phyloP scores from a whole-genome alignment of 306 rosid species.

The Echinosophora koreensis region DNA sequence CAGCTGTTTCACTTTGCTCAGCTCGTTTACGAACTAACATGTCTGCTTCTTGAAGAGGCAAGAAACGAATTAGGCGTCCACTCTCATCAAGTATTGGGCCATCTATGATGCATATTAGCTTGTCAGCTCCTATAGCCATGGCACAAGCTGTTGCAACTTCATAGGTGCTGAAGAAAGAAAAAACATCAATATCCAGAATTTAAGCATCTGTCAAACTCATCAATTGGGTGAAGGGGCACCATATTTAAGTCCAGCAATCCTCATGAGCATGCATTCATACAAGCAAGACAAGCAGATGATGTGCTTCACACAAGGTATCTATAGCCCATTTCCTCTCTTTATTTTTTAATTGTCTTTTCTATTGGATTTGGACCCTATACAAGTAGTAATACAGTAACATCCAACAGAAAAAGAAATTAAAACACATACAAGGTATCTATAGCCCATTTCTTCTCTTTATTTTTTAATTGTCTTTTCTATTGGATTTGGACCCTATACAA shows the following conservation, averaged over 20 bases:
- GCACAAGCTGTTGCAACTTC: conserved; percentile 99
- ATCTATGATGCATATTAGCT: conserved; percentile 90
- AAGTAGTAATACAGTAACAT: conserved; percentile 1
- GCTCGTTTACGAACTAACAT: conserved; percentile 85
- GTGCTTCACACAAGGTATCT: conserved; percentile 18
- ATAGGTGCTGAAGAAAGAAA: conserved; percentile 74
- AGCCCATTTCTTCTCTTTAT: neutral
- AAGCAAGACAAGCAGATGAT: conserved; percentile 30
- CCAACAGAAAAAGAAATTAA: neutral
- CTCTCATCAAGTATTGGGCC: conserved; percentile 93
- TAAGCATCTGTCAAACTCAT: conserved; percentile 28
- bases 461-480: neutral
- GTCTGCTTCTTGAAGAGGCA: conserved; percentile 96
- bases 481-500: conserved; percentile 33
- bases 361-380: conserved; percentile 34
- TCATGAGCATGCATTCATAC: neutral
- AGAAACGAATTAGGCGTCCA: conserved; percentile 76
- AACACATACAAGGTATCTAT: conserved; percentile 15
- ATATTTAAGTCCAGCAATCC: conserved; percentile 34
- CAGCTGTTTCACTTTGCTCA: conserved; percentile 92
- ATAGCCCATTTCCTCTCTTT: neutral
- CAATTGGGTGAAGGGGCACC: conserved; percentile 2
- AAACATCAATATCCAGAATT: conserved; percentile 46
- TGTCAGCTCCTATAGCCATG: conserved; percentile 92
- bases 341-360: neutral